Base-by-base conservation (phyloP, 140 eudicot species). In the Ambrosia hybrid region DNA sequence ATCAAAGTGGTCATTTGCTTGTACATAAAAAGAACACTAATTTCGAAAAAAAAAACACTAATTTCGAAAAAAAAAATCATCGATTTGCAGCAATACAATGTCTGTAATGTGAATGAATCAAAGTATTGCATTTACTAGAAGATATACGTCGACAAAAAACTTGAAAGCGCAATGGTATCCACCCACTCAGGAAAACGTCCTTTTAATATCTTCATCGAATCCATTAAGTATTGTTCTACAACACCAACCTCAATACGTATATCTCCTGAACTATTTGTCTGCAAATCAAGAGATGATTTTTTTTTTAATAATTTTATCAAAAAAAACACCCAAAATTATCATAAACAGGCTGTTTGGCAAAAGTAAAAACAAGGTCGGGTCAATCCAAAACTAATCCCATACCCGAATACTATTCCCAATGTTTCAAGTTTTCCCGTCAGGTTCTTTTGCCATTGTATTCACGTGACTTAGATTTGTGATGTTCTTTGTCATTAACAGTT, bases 181-280 rank as follows among this genome's bases (percentile, higher is more conserved):
- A 88, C 95, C 99, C 99, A 95, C 36, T 81, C 71, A 11, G 99
- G 99, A 59, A 95, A 95, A 68, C 80, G 82, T 74, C 80, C 79
- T 64, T 86, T 95, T 81, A 95, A 52, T 41, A 74, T 79, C 75
- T 78, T 83, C 45, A 85, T 65, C 11, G 85, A 65, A 64, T 91
- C 89, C 65, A 87, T 78, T 81, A 95, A 61, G 83, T 86, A 73
- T 70, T 84, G 92, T 56, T 95, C 99, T 52, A 95, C 79, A 5
- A 87, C 96, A 68, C 92, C 97, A 66, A 86, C 83, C 51, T 95
- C 97, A 58, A 95, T 83, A 67, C 88, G 83, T 38, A 95, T 46
- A 39, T 85, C 74, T 67, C 87, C 95, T 0, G 96, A 80, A 76
- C 83, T 74, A 78, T 70, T 85, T 51, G 96, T 88, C 99, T 91